Evolutionary conservation across 345 rosid genomes (phyloP).

Genomic region (Eucalyptus regnans): DNA sequence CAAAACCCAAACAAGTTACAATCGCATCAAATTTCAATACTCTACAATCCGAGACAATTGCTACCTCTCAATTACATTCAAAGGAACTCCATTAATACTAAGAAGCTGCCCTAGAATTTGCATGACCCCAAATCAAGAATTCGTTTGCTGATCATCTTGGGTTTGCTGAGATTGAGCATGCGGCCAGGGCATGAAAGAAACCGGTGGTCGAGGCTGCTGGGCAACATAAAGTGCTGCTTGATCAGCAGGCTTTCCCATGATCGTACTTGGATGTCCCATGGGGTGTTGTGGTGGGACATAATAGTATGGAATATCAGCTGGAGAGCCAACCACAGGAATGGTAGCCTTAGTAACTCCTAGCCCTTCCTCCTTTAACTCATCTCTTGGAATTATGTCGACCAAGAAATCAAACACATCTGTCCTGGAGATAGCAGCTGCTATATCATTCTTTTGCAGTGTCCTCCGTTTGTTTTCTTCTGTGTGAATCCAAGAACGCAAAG

Average conservation of each 20-base stretch:
- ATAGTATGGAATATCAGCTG: conserved; percentile 22
- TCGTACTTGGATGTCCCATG: conserved; percentile 19
- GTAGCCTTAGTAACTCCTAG: conserved; percentile 22
- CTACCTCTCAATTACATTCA: not conserved
- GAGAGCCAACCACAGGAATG: conserved; percentile 22
- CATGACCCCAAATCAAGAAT: not conserved
- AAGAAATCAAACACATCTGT: conserved; percentile 32
- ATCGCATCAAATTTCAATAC: not conserved
- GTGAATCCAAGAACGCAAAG: conserved; percentile 32
- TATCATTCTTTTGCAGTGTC: conserved; percentile 31
- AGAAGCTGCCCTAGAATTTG: not conserved
- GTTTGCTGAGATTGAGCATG: conserved; percentile 7
- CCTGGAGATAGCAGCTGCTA: conserved; percentile 30
- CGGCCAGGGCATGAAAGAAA: conserved; percentile 25
- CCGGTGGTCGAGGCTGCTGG: conserved; percentile 19
- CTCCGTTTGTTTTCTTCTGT: conserved; percentile 34
- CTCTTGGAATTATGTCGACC: conserved; percentile 36
- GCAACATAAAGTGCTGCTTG: conserved; percentile 15
- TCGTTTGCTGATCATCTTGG: not conserved
- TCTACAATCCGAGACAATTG: not conserved
- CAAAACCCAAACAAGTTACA: not conserved
- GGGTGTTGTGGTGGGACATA: conserved; percentile 20
- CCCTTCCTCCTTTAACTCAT: conserved; percentile 34
- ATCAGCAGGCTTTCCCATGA: conserved; percentile 25
- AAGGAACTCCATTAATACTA: not conserved